These are phyloP conservation scores for Sarocladium brachiariae DNA, from an alignment of 2,329 filamentous ascomycete genomes.

Conservation along the genomic window DNA sequence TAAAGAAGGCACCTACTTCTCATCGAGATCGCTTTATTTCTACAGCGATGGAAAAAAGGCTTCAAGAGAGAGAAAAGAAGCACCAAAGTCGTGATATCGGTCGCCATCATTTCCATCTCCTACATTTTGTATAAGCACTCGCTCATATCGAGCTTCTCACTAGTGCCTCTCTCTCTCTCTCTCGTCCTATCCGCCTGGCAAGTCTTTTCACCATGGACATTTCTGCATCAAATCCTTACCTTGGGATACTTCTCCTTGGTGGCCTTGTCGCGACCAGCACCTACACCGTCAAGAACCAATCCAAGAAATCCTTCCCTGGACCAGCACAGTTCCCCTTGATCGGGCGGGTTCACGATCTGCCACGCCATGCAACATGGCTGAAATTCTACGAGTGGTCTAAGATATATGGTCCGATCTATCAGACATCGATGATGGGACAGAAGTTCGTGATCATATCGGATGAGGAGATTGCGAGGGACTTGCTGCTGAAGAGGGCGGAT, in stretches of 20 bases:
- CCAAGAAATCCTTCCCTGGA: constrained; percentile 30
- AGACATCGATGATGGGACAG: constrained; percentile 32
- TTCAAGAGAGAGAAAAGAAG: too few relatives aligned
- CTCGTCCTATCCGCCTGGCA: too few relatives aligned
- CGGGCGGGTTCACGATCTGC: constrained; percentile 41
- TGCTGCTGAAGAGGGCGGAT: constrained; percentile 42
- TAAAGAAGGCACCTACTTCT: too few relatives aligned
- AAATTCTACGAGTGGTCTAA: constrained; percentile 44
- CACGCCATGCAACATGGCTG: constrained; percentile 40
- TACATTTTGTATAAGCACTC: too few relatives aligned
- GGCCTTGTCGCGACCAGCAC: neutral
- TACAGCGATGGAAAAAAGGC: too few relatives aligned
- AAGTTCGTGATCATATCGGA: constrained; percentile 40
- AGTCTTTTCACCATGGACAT: too few relatives aligned
- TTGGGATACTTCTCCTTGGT: neutral
- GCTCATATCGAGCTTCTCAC: too few relatives aligned
- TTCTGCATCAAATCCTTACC: neutral
- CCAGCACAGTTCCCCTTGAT: constrained; percentile 41
- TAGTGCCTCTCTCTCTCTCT: too few relatives aligned
- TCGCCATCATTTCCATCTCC: too few relatives aligned
- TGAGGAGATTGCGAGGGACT: constrained; percentile 40
- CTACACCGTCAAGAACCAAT: neutral
- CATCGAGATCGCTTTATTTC: neutral
- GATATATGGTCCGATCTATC: constrained; percentile 35
- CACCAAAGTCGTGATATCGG: too few relatives aligned